A percentile compares a stretch with the other conserved stretches of the same genome.
These are phyloP conservation scores for Anthracocystis setariae DNA, from an alignment of 1,284 basidiomycete genomes.

Conservation along the genomic window DNA sequence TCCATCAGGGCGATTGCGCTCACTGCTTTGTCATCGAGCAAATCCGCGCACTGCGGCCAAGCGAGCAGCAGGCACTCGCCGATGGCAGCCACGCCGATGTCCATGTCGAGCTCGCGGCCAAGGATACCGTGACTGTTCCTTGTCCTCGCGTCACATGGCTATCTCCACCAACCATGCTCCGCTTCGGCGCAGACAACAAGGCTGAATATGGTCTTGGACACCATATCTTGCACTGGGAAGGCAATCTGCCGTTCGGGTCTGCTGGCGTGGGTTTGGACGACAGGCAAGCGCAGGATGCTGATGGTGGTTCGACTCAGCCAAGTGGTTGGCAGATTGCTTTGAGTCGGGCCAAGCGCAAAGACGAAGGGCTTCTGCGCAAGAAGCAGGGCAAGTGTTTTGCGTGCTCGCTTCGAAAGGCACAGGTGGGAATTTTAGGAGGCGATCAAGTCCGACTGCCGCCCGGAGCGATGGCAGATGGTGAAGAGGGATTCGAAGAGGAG, in stretches of 20 bases:
- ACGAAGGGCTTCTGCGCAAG: constrained; percentile 29
- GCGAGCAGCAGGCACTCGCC: constrained; percentile 15
- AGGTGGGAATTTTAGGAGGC: constrained; percentile 41
- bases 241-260: background rate
- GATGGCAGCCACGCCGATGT: background rate
- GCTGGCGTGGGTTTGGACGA: background rate
- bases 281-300: background rate
- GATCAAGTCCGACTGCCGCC: constrained; percentile 22
- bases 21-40: constrained; percentile 43
- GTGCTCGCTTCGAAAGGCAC: constrained; percentile 40
- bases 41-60: constrained; percentile 33
- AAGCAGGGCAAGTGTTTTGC: constrained; percentile 46
- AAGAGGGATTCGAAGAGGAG: background rate
- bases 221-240: constrained; percentile 36
- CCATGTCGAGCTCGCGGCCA: constrained; percentile 8
- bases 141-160: constrained; percentile 44
- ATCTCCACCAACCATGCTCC: constrained; percentile 38
- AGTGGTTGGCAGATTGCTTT: constrained; percentile 16
- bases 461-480: background rate
- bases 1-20: constrained; percentile 45
- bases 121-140: background rate
- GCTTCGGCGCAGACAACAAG: constrained; percentile 32
- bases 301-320: background rate
- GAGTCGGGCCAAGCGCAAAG: constrained; percentile 19
- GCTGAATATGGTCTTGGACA: constrained; percentile 38